Percentiles rank a stretch among this genome's conserved stretches.
These are phyloP conservation scores for Pythium periplocum DNA, from an alignment of 352 stramenopile genomes.

Conservation along the genomic window DNA sequence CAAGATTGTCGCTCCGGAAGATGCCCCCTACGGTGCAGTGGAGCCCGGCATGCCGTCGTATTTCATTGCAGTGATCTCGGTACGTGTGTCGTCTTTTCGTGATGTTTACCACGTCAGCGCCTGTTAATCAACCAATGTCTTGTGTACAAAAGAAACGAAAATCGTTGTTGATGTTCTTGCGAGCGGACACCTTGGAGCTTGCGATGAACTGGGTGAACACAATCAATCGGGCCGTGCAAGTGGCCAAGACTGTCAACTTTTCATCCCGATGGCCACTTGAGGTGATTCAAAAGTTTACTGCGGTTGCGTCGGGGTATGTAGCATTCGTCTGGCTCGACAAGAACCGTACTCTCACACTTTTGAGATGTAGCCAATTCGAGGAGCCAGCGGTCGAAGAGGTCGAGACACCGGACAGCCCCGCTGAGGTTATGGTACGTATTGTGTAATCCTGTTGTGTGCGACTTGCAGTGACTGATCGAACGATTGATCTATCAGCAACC, in stretches of 20 bases:
- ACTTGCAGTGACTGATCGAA: too few species aligned
- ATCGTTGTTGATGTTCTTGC: constrained; percentile 73
- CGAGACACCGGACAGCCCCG: background rate
- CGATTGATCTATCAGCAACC: background rate
- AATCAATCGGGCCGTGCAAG: constrained; percentile 74
- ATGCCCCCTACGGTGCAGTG: constrained; percentile 67
- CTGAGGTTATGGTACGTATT: constrained; percentile 7
- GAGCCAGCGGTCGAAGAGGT: constrained; percentile 11
- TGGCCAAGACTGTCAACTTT: constrained; percentile 62
- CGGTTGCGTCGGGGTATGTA: constrained; percentile 45
- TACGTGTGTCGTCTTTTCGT: constrained; percentile 8
- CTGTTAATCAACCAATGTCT: too few species aligned
- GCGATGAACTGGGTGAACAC: constrained; percentile 71
- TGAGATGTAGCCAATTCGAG: constrained; percentile 16
- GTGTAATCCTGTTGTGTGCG: too few species aligned
- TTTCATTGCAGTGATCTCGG: constrained; percentile 77
- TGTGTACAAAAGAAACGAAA: constrained; percentile 51
- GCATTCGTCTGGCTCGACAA: too few species aligned
- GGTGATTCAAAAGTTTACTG: constrained; percentile 72
- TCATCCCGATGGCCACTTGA: constrained; percentile 58
- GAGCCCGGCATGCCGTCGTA: constrained; percentile 50
- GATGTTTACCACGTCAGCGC: background rate
- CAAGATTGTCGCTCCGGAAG: constrained; percentile 66
- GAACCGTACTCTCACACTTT: too few species aligned
- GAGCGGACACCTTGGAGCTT: constrained; percentile 65